Conservation (phyloP, 2,329 filamentous ascomycete genomes). For the Aureobasidium sp. region DNA sequence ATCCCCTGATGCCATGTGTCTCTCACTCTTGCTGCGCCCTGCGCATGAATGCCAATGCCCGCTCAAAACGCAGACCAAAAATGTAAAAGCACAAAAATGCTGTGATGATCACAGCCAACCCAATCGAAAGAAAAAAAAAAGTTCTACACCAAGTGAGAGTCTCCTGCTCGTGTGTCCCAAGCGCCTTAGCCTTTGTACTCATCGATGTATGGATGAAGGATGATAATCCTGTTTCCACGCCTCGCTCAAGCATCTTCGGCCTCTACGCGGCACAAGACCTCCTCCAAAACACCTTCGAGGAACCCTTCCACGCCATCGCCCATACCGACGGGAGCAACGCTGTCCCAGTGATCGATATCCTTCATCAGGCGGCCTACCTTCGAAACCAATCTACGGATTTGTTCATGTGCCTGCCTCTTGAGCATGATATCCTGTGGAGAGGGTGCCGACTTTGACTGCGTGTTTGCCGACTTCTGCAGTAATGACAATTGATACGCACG, state of each 20-base stretch:
- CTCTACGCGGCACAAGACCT: conserved; percentile 87
- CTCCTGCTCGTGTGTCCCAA: neutral
- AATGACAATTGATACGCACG: conserved; percentile 56
- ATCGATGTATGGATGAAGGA: conserved; percentile 7
- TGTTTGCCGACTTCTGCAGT: conserved; percentile 38
- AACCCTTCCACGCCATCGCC: conserved; percentile 83
- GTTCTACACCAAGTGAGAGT: neutral
- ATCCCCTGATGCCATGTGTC: neutral
- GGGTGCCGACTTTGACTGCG: conserved; percentile 28
- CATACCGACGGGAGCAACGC: conserved; percentile 84
- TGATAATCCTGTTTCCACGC: neutral
- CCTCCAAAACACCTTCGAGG: conserved; percentile 85
- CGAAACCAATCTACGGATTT: conserved; percentile 70
- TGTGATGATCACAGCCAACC: neutral
- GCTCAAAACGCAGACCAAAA: neutral
- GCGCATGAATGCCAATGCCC: conserved; percentile 14
- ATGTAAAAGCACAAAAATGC: neutral
- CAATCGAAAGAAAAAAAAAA: neutral
- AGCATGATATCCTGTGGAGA: conserved; percentile 33
- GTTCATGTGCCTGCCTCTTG: conserved; percentile 66
- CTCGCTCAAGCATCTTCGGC: conserved; percentile 60
- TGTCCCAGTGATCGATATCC: conserved; percentile 85
- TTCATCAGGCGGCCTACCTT: conserved; percentile 78
- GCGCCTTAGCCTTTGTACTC: neutral
- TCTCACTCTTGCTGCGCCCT: neutral